A percentile compares a stretch with the other conserved stretches of the same genome.
Evolutionary conservation across 805 yeast genomes (phyloP).

Genomic region (Hanseniaspora singularis): DNA sequence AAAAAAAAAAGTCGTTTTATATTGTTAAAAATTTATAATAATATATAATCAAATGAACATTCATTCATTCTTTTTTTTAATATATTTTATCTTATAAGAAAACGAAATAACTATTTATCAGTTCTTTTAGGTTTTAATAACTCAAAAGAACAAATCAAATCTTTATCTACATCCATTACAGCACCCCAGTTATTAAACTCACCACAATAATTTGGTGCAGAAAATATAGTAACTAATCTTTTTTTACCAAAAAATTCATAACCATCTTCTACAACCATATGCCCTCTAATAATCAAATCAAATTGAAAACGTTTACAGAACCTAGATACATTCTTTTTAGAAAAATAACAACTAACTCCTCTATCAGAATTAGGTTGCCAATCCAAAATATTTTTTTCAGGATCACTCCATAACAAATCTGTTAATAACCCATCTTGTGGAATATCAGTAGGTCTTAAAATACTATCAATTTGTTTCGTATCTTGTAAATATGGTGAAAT

Average conservation of each 20-base stretch:
- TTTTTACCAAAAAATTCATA: constrained; percentile 69
- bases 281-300: constrained; percentile 71
- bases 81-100: neutral
- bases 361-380: constrained; percentile 73
- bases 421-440: constrained; percentile 71
- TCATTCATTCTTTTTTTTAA: neutral
- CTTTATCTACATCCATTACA: constrained; percentile 92
- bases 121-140: constrained; percentile 42
- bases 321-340: constrained; percentile 57
- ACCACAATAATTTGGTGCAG: constrained; percentile 60
- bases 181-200: constrained; percentile 84
- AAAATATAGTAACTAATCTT: constrained; percentile 63
- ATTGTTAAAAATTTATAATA: no score
- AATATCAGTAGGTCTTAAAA: constrained; percentile 70
- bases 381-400: constrained; percentile 43
- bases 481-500: constrained; percentile 58
- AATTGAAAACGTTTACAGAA: constrained; percentile 56
- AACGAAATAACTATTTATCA: neutral
- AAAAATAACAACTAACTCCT: constrained; percentile 71
- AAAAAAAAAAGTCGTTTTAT: no score
- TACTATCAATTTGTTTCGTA: constrained; percentile 55
- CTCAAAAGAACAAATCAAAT: constrained; percentile 75
- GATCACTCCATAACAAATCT: constrained; percentile 76
- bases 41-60: no score
- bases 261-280: constrained; percentile 84